Base-by-base conservation (phyloP, 2,329 filamentous ascomycete genomes). In the Penicillium sp. region DNA sequence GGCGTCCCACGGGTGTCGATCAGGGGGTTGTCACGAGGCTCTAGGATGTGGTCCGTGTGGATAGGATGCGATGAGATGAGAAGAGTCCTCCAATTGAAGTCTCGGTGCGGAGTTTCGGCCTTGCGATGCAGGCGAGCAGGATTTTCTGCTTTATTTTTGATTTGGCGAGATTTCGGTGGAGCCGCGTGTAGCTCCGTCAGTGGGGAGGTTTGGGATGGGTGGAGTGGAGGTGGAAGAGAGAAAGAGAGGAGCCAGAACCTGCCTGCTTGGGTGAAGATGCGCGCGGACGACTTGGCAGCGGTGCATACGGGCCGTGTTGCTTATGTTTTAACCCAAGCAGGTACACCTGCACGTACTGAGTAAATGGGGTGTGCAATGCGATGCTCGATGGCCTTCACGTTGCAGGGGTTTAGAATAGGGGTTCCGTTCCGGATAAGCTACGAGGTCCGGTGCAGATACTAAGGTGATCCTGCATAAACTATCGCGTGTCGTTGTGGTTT, bases 21-120 rank as follows among this genome's bases (percentile, higher is more conserved):
- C 47, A 50, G 47, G 47, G 47, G 47, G 47, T 36, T 47, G 39
- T 49, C 33, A 45, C 47, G 47, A 50, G 41, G 47, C 47, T 50
- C 47, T 40, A 15, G 20, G n/a, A 15, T 17, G 36, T 26, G 36
- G 36, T 40, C 36, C 36, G 36, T 40, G 36, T 24, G 21, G 23
- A 24, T 39, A 10, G 7, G 20, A 23, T 39, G 34, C n/a, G 12
- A 39, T 24, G 18, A 7, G 21, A 26, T n/a, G n/a, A n/a, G n/a
- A n/a, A n/a, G n/a, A n/a, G n/a, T n/a, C n/a, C n/a, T n/a, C n/a
- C n/a, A n/a, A n/a, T n/a, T n/a, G n/a, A n/a, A n/a, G n/a, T n/a
- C n/a, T n/a, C n/a, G n/a, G n/a, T n/a, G n/a, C n/a, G 36, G 24
- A 26, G 13, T 24, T 40, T 20, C 36, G 36, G 29, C n/a, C 29